Evolutionary conservation across 306 rosid species (phyloP).

Genomic region (Vigna unguiculata): DNA sequence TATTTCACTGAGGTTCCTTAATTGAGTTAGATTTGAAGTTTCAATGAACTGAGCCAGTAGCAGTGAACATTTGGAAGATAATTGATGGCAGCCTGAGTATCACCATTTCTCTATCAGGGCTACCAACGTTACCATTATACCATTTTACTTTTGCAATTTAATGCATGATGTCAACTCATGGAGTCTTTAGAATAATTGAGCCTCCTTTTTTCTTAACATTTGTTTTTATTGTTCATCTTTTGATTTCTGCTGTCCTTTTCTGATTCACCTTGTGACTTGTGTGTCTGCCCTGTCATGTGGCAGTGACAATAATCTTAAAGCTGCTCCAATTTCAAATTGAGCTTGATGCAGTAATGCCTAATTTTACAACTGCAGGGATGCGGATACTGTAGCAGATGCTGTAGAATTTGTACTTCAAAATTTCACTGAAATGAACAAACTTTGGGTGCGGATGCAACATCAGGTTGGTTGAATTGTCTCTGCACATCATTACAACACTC

Average conservation of each 20-base stretch:
- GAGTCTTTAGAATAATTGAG: constrained; percentile 28
- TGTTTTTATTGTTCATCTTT: background rate
- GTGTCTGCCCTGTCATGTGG: constrained; percentile 27
- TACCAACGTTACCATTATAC: constrained; percentile 6
- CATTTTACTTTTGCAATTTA: constrained; percentile 31
- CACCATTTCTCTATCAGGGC: constrained; percentile 1
- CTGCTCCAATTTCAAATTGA: constrained; percentile 39
- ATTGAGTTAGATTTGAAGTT: constrained; percentile 37
- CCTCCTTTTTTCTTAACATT: background rate
- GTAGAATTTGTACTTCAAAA: constrained; percentile 90
- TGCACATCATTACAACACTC: constrained; percentile 44
- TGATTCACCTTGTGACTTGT: background rate
- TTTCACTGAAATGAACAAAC: constrained; percentile 93
- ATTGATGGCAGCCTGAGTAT: constrained; percentile 24
- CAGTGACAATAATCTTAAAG: constrained; percentile 37
- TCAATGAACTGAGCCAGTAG: constrained; percentile 10
- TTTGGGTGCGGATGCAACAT: constrained; percentile 92
- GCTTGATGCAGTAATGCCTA: constrained; percentile 38
- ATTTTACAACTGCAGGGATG: constrained; percentile 67
- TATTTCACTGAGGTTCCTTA: background rate
- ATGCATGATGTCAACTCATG: constrained; percentile 28
- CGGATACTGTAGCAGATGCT: constrained; percentile 78
- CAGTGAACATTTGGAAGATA: constrained; percentile 29
- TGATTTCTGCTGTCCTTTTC: background rate
- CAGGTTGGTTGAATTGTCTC: constrained; percentile 67